phyloP scores from a whole-genome alignment of 2,329 filamentous ascomycete species.

The Penicillium crustosum region DNA sequence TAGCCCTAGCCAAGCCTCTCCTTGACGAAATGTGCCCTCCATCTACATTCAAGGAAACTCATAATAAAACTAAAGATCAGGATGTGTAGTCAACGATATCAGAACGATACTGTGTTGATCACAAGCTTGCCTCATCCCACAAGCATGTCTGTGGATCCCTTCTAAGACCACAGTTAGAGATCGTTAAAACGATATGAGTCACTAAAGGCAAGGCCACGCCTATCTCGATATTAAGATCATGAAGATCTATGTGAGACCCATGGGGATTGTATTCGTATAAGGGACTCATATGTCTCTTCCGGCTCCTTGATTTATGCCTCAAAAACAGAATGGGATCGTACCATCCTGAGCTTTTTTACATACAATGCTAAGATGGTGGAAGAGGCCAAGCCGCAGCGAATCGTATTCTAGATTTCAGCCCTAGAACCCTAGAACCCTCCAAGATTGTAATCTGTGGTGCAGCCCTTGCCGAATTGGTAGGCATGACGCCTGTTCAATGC shows the following conservation, averaged over 20 bases:
- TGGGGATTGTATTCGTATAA: not conserved
- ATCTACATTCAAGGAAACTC: not conserved
- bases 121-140: not conserved
- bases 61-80: not conserved
- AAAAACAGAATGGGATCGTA: not conserved
- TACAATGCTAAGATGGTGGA: not conserved
- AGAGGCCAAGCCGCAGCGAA: not conserved
- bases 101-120: not conserved
- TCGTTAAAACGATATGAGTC: not conserved
- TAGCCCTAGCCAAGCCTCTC: slow-evolving; percentile 1
- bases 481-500: not conserved
- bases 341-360: not conserved
- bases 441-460: too few species aligned
- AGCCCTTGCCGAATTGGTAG: not conserved
- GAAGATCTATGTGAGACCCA: not conserved
- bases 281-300: not conserved
- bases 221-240: not conserved
- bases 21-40: not conserved
- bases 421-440: too few species aligned
- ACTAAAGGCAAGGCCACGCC: not conserved
- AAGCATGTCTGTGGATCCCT: not conserved
- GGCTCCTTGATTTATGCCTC: not conserved
- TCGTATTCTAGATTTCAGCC: too few species aligned
- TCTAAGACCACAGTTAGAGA: not conserved
- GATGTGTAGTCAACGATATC: not conserved